Conservation (phyloP, 2,329 filamentous ascomycete species). For the Trichoderma hamatum region DNA sequence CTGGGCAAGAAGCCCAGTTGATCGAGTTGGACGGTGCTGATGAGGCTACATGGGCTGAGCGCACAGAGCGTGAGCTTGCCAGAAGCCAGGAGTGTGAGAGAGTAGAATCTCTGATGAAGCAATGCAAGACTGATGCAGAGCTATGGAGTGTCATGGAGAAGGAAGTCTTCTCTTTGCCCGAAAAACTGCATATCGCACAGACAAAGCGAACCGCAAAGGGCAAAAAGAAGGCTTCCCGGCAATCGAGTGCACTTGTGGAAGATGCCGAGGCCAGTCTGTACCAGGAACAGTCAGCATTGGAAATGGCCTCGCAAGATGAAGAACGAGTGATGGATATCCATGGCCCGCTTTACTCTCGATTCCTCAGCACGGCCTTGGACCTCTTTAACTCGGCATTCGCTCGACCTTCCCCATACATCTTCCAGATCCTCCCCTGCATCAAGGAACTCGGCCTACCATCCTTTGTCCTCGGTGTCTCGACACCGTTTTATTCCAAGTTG, state of each 20-base stretch:
- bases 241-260: slow-evolving; percentile 3
- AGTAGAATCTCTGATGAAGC: slow-evolving; percentile 57
- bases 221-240: slow-evolving; percentile 27
- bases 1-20: slow-evolving; percentile 30
- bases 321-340: slow-evolving; percentile 57
- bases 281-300: slow-evolving; percentile 16
- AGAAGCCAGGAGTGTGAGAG: slow-evolving; percentile 52
- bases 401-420: slow-evolving; percentile 59
- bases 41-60: slow-evolving; percentile 41
- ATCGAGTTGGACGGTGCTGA: slow-evolving; percentile 40
- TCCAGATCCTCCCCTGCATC: slow-evolving; percentile 66
- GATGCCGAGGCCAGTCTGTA: slow-evolving; percentile 25
- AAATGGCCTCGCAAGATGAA: slow-evolving; percentile 24
- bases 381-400: slow-evolving; percentile 61
- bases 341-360: slow-evolving; percentile 66
- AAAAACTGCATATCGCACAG: slow-evolving; percentile 56
- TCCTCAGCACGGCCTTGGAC: slow-evolving; percentile 59
- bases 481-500: slow-evolving; percentile 69
- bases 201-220: slow-evolving; percentile 22
- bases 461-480: slow-evolving; percentile 72
- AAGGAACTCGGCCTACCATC: slow-evolving; percentile 69
- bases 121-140: slow-evolving; percentile 61
- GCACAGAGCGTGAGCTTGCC: slow-evolving; percentile 41
- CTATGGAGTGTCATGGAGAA: slow-evolving; percentile 69
- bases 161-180: slow-evolving; percentile 66